phyloP scores from a whole-genome alignment of 2,329 filamentous ascomycete genomes.

The Diplodia corticola region DNA sequence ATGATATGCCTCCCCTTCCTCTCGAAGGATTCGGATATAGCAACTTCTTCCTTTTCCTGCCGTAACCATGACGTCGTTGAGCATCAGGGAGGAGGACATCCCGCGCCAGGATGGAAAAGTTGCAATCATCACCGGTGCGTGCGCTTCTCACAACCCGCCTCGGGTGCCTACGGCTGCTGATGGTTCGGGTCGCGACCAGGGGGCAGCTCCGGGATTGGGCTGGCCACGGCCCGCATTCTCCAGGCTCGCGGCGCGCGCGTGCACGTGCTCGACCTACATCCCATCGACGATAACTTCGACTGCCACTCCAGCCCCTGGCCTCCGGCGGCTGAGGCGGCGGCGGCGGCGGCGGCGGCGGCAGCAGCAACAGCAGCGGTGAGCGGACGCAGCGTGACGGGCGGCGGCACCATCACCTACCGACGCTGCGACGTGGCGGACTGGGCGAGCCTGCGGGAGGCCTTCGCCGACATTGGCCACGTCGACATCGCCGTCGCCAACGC shows the following conservation, averaged over 20 bases:
- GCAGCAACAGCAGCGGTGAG: too few relatives aligned
- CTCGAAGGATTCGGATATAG: background rate
- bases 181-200: constrained; percentile 28
- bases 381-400: background rate
- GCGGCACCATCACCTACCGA: constrained; percentile 26
- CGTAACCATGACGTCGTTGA: background rate
- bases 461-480: constrained; percentile 27
- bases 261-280: constrained; percentile 44
- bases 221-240: constrained; percentile 45
- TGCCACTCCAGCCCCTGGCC: constrained; percentile 18
- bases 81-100: background rate
- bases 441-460: constrained; percentile 30
- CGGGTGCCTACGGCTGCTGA: too few relatives aligned
- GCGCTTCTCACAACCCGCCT: background rate
- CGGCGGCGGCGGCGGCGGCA: too few relatives aligned
- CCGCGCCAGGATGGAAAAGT: background rate
- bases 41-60: background rate
- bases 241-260: constrained; percentile 41
- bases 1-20: background rate
- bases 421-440: constrained; percentile 33
- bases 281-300: constrained; percentile 23
- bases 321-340: background rate
- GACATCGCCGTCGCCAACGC: constrained; percentile 42
- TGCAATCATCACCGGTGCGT: background rate
- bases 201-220: constrained; percentile 44